A percentile compares a stretch with the other conserved stretches of the same genome.
Conservation (phyloP, 192 early-diverging fungal genomes). For the Linnemannia exigua region DNA sequence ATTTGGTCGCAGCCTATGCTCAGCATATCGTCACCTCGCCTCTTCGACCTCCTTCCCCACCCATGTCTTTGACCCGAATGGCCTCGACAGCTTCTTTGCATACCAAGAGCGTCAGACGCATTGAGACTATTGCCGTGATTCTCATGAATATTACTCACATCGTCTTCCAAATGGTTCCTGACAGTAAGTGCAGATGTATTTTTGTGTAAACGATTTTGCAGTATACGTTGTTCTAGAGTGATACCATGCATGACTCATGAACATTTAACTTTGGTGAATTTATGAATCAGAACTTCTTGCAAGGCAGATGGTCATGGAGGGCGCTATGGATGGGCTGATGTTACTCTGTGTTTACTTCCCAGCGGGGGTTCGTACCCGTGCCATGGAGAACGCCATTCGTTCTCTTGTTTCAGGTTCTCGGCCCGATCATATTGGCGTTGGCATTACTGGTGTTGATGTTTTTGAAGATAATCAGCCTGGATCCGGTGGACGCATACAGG, state of each 20-base stretch:
- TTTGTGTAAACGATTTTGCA: not conserved
- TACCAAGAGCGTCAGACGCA: slow-evolving; percentile 22
- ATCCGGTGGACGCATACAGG: not conserved
- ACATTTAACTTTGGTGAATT: not conserved
- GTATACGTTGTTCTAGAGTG: not conserved
- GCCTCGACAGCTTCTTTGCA: slow-evolving; percentile 23
- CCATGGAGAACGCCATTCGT: slow-evolving; percentile 33
- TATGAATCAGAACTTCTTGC: slow-evolving; percentile 26
- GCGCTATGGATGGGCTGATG: slow-evolving; percentile 45
- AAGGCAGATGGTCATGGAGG: slow-evolving; percentile 36
- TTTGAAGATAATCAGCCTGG: not conserved
- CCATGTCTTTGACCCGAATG: slow-evolving; percentile 27
- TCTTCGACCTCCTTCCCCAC: slow-evolving; percentile 41
- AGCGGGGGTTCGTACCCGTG: slow-evolving; percentile 36
- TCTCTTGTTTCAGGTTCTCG: not conserved
- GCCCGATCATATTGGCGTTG: not conserved
- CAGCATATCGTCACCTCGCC: slow-evolving; percentile 14
- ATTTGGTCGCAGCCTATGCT: slow-evolving; percentile 43
- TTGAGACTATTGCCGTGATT: slow-evolving; percentile 31
- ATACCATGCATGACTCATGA: not conserved
- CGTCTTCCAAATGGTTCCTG: slow-evolving; percentile 38
- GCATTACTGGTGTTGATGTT: not conserved
- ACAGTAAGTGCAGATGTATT: slow-evolving; percentile 27
- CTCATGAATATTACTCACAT: slow-evolving; percentile 52
- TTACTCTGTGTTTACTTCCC: slow-evolving; percentile 53